Evolutionary conservation across 345 rosid genomes (phyloP).

Genomic region (Aquilaria malaccensis): DNA sequence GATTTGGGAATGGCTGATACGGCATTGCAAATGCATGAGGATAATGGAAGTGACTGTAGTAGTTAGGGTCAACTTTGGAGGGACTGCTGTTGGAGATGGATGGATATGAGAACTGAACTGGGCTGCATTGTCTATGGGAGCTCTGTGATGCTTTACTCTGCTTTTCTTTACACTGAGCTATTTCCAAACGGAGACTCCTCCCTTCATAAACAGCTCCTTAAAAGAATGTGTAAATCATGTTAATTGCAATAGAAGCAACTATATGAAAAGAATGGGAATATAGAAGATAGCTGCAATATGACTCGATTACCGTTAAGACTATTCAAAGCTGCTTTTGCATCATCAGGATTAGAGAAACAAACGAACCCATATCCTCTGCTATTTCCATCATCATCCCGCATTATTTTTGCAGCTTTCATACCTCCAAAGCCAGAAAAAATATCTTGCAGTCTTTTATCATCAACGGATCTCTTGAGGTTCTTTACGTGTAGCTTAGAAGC

Average conservation of each 20-base stretch:
- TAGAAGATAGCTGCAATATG: not conserved
- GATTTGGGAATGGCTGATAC: too few species aligned
- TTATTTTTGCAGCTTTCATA: conserved; percentile 53
- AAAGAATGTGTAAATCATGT: conserved; percentile 6
- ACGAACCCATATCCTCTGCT: conserved; percentile 81
- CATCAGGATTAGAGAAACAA: conserved; percentile 52
- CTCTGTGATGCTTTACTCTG: conserved; percentile 29
- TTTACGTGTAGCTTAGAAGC: conserved; percentile 60
- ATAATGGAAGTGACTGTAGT: too few species aligned
- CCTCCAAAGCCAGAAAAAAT: conserved; percentile 42
- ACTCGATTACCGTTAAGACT: conserved; percentile 35
- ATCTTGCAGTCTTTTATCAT: conserved; percentile 38
- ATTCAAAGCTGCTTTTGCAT: conserved; percentile 46
- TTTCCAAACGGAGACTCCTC: conserved; percentile 41
- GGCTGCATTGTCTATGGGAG: conserved; percentile 4
- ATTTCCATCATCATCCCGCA: conserved; percentile 36
- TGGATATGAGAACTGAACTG: conserved; percentile 6
- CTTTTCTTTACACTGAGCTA: conserved; percentile 53
- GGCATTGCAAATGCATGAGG: not conserved
- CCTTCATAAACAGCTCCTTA: conserved; percentile 41
- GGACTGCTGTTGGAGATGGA: conserved; percentile 8
- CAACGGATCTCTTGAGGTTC: conserved; percentile 36
- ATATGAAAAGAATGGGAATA: conserved; percentile 4
- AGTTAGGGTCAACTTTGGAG: not conserved
- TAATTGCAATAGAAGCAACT: not conserved